Evolutionary conservation across 129 eudicot species (phyloP).

Genomic region (Lactuca saligna): DNA sequence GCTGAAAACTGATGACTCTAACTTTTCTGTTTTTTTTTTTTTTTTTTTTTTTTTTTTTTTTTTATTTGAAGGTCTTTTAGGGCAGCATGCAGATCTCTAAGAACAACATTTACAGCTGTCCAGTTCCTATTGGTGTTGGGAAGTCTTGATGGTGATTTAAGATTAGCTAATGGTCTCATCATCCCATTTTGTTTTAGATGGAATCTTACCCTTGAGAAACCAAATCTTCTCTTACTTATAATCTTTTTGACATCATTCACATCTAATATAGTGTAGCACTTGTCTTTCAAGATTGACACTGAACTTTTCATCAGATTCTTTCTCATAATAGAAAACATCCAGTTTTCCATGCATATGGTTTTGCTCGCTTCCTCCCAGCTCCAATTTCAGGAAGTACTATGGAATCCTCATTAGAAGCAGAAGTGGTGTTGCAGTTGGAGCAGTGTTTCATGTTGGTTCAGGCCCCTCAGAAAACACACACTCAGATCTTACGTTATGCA

Average conservation of each 20-base stretch:
- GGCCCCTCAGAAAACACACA: too few relatives aligned
- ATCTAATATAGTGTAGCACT: conserved; percentile 42
- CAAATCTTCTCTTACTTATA: conserved; percentile 50
- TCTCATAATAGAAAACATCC: conserved; percentile 57
- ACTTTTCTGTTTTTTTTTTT: too few relatives aligned
- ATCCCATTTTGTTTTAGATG: conserved; percentile 67
- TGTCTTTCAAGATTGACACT: conserved; percentile 32
- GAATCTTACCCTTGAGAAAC: conserved; percentile 79
- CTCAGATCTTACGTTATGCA: too few relatives aligned
- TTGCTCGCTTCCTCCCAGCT: conserved; percentile 45
- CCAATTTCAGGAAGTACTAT: conserved; percentile 25
- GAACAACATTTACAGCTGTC: conserved; percentile 70
- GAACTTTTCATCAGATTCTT: conserved; percentile 50
- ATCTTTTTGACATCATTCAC: conserved; percentile 38
- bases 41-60: too few relatives aligned
- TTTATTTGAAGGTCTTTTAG: conserved; percentile 47
- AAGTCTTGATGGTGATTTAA: conserved; percentile 57
- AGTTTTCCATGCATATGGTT: conserved; percentile 58
- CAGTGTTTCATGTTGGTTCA: not conserved
- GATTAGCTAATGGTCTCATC: conserved; percentile 72
- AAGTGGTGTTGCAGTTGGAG: not conserved
- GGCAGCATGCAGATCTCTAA: conserved; percentile 67
- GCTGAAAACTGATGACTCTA: conserved; percentile 83
- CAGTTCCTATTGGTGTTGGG: conserved; percentile 16
- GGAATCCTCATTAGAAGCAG: not conserved